Percentiles rank a stretch among this genome's conserved stretches.
These are phyloP conservation scores for Glomus cerebriforme DNA, from an alignment of 192 early-diverging fungal species.

Conservation along the genomic window DNA sequence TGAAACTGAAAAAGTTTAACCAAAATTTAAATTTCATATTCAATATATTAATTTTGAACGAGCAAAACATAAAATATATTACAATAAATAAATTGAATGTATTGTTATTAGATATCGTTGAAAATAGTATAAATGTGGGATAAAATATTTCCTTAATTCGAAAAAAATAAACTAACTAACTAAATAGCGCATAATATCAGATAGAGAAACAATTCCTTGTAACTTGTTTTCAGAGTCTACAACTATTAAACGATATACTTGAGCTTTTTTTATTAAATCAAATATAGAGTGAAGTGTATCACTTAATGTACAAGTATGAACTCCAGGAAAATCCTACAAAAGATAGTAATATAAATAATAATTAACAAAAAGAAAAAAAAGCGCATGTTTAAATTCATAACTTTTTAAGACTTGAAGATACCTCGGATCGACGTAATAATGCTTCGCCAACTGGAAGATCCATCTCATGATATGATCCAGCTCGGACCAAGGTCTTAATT, in stretches of 20 bases:
- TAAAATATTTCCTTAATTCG: too few species aligned
- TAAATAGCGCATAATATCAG: constrained; percentile 76
- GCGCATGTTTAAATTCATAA: background rate
- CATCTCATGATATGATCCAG: constrained; percentile 74
- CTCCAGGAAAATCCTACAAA: constrained; percentile 83
- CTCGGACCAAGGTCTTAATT: constrained; percentile 63
- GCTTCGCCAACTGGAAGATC: constrained; percentile 88
- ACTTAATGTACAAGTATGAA: constrained; percentile 85
- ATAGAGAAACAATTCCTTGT: constrained; percentile 81
- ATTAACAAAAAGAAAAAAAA: background rate
- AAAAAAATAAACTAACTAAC: constrained; percentile 30
- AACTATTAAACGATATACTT: constrained; percentile 90
- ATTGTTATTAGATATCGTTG: too few species aligned
- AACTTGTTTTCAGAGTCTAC: constrained; percentile 80
- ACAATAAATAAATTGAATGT: too few species aligned
- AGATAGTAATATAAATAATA: background rate
- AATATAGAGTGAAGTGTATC: constrained; percentile 90
- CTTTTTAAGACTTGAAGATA: constrained; percentile 34
- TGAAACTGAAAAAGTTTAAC: too few species aligned
- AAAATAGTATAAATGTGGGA: background rate
- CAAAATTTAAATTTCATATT: too few species aligned
- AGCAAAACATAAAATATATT: too few species aligned
- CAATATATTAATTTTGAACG: too few species aligned
- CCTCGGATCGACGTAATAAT: constrained; percentile 76
- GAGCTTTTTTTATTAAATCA: constrained; percentile 82